These are phyloP conservation scores for sorghum (Sorghum bicolor) DNA, from an alignment of 176 grass and related monocot genomes.

Conservation along the genomic window Sorghum_bicolor_NCBIv3 NC_012873.2:9703501-9704000, in stretches of 20 bases:
- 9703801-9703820: constrained; percentile 43
- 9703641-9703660: constrained; percentile 51
- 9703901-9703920: constrained; percentile 27
- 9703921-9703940: constrained; percentile 63
- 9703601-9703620: constrained; percentile 39
- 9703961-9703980: constrained; percentile 55
- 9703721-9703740: constrained; percentile 55
- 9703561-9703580: constrained; percentile 40
- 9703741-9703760: constrained; percentile 38
- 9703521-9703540: constrained; percentile 35
- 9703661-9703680: constrained; percentile 35
- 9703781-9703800: constrained; percentile 44
- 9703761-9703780: constrained; percentile 46
- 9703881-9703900: constrained; percentile 62
- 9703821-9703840: constrained; percentile 42
- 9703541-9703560: constrained; percentile 7
- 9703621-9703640: constrained; percentile 50
- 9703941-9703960: constrained; percentile 52
- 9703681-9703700: background rate
- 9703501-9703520: constrained; percentile 44
- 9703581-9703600: constrained; percentile 29
- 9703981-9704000: constrained; percentile 45
- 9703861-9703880: constrained; percentile 45
- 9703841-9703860: constrained; percentile 30
- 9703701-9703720: background rate